A percentile compares a stretch with the other conserved stretches of the same genome.
Conservation (phyloP, 1,284 basidiomycete species). For the Fistulinella staudtii region DNA sequence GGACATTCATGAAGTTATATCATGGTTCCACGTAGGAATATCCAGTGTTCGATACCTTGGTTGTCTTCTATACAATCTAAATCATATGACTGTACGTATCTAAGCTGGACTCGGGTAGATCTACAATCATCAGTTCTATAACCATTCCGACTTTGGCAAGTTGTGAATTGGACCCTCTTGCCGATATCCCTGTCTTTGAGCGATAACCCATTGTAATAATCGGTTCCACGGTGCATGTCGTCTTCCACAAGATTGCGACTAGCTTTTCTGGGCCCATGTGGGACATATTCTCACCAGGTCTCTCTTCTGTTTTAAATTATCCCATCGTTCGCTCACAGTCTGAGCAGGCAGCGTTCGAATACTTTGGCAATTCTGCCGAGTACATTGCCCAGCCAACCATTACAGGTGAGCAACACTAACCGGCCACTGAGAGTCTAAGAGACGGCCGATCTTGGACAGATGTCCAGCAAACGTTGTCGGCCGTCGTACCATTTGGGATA, state of each 20-base stretch:
- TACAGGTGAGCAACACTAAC: constrained; percentile 37
- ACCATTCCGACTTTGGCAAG: background rate
- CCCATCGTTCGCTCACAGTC: constrained; percentile 3
- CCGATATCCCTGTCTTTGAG: background rate
- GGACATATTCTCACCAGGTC: constrained; percentile 78
- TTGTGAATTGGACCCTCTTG: background rate
- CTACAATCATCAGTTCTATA: too few species aligned
- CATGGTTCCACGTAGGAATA: constrained; percentile 2
- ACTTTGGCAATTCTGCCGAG: constrained; percentile 48
- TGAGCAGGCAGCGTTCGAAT: constrained; percentile 56
- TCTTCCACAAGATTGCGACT: constrained; percentile 17
- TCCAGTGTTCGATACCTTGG: background rate
- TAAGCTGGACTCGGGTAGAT: too few species aligned
- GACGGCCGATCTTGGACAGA: constrained; percentile 36
- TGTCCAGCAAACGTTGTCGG: constrained; percentile 50
- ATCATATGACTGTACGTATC: too few species aligned
- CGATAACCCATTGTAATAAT: background rate
- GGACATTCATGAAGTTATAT: constrained; percentile 13
- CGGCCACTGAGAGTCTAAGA: background rate
- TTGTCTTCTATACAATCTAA: too few species aligned
- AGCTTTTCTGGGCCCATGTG: constrained; percentile 65
- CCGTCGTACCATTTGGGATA: constrained; percentile 45
- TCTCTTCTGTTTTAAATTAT: constrained; percentile 3
- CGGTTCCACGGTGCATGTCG: constrained; percentile 3
- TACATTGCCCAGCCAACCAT: constrained; percentile 57